Conservation (phyloP, 306 rosid species). For the Lagenaria siceraria region DNA sequence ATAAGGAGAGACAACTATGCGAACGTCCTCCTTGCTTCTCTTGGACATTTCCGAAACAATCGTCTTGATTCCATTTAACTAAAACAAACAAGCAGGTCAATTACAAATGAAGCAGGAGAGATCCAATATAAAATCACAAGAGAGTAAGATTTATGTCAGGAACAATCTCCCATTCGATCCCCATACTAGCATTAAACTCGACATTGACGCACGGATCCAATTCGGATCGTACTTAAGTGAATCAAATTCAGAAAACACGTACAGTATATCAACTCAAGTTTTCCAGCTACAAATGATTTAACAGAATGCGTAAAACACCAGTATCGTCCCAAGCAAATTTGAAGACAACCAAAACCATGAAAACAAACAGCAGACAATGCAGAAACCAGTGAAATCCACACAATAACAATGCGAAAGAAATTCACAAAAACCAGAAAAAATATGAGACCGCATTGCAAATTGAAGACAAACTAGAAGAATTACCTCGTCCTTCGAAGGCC, state of each 20-base stretch:
- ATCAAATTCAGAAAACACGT: neutral
- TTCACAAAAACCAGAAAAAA: neutral
- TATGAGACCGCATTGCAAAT: neutral
- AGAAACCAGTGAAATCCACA: neutral
- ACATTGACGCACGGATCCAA: neutral
- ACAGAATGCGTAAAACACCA: neutral
- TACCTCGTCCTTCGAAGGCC: constrained; percentile 79
- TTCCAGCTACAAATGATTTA: neutral
- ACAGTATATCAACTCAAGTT: neutral
- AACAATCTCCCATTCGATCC: neutral
- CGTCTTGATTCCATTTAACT: constrained; percentile 45
- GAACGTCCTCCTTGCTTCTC: constrained; percentile 42
- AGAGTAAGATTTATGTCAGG: neutral
- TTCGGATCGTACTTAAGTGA: neutral
- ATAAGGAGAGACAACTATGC: constrained; percentile 74
- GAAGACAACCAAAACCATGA: neutral
- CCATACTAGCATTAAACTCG: neutral
- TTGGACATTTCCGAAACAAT: constrained; percentile 49
- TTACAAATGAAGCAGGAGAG: neutral
- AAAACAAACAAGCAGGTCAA: constrained; percentile 8
- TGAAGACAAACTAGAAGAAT: neutral
- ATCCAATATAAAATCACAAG: neutral
- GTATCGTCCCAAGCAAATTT: no score
- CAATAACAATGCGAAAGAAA: neutral
- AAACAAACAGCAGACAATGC: neutral